Conservation (phyloP, 768 basidiomycete genomes). For the Lactarius hengduanensis region DNA sequence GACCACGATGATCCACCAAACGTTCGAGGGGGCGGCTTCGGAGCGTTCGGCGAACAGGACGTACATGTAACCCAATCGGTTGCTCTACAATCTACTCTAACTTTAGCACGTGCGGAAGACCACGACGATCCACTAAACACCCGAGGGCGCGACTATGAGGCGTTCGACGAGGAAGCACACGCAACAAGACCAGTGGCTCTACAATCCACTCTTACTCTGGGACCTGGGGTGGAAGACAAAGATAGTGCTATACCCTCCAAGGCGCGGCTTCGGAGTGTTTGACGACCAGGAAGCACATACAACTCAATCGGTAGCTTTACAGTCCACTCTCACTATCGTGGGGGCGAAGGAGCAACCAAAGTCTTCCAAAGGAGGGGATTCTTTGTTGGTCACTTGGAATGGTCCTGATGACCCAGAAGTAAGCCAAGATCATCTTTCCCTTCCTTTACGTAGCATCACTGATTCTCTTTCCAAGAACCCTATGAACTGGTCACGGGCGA, state of each 20-base stretch:
- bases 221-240: not conserved
- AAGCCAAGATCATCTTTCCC: not conserved
- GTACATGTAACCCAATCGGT: not conserved
- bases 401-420: slow-evolving; percentile 28
- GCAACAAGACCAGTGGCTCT: not conserved
- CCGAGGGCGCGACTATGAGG: not conserved
- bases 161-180: slow-evolving; percentile 2
- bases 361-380: slow-evolving; percentile 11
- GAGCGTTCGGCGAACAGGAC: slow-evolving; percentile 8
- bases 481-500: slow-evolving; percentile 35
- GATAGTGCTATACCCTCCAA: slow-evolving; percentile 8
- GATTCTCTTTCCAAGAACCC: slow-evolving; percentile 12
- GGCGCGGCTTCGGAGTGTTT: not conserved
- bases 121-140: slow-evolving; percentile 10
- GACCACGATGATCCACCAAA: slow-evolving; percentile 15
- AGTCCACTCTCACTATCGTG: slow-evolving; percentile 9
- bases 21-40: not conserved
- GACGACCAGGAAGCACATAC: slow-evolving; percentile 10
- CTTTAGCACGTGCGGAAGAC: not conserved
- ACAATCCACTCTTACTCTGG: not conserved
- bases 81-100: not conserved
- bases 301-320: not conserved
- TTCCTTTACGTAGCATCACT: not conserved
- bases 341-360: not conserved
- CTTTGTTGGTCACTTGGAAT: slow-evolving; percentile 33